Evolutionary conservation across 352 stramenopile genomes (phyloP).

Genomic region (Phytophthora agathidicida): DNA sequence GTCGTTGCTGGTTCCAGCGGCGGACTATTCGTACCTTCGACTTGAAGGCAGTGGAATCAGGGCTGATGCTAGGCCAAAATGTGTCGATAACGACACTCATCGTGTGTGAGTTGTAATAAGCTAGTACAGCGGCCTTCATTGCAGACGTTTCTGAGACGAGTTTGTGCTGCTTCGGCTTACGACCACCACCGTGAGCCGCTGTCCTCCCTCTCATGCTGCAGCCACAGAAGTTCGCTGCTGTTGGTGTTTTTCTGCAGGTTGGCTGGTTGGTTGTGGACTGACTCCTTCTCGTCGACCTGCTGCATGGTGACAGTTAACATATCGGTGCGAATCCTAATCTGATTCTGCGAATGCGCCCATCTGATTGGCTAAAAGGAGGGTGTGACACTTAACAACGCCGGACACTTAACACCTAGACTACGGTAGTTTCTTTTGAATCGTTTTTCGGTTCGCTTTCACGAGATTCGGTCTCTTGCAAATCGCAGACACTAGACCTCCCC

Average conservation of each 20-base stretch:
- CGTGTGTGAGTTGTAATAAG: conserved; percentile 5
- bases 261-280: too few relatives aligned
- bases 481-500: conserved; percentile 21
- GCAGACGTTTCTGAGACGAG: conserved; percentile 2
- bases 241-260: not conserved
- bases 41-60: not conserved
- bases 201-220: not conserved
- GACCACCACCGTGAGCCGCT: not conserved
- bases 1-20: conserved; percentile 1
- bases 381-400: too few relatives aligned
- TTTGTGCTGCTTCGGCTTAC: conserved; percentile 1
- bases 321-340: not conserved
- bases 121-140: not conserved
- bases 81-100: conserved; percentile 1
- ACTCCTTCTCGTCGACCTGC: not conserved
- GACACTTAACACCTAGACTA: conserved; percentile 4
- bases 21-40: conserved; percentile 1
- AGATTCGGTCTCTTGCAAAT: conserved; percentile 22
- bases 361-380: not conserved
- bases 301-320: conserved; percentile 1
- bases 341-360: not conserved
- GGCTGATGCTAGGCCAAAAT: conserved; percentile 1
- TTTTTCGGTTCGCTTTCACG: conserved; percentile 18
- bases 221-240: not conserved
- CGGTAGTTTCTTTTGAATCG: conserved; percentile 16